Evolutionary conservation across 2,329 filamentous ascomycete species (phyloP), one percentile per base, ranked within the genome.

Genomic region (Hypomyces perniciosus): DNA sequence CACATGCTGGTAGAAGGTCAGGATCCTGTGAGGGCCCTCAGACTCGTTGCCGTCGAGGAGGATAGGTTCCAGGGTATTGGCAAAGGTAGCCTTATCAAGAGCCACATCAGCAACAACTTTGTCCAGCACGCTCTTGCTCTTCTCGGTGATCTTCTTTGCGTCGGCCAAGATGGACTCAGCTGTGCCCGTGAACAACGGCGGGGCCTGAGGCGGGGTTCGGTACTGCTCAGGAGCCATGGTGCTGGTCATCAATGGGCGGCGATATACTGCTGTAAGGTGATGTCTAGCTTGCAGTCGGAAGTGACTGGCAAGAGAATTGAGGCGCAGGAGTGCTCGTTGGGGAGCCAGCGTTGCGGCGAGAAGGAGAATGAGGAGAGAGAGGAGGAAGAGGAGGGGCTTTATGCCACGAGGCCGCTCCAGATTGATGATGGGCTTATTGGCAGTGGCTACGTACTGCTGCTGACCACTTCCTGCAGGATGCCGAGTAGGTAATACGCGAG

Each of bases 1-100:
- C 4, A 92, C 86, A 57, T 88, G 84, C 63, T 90, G 85, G 68
- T 91, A 92, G 70, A 93, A 91, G 57, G 83, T 83, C 48, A 91
- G 71, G 57, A 90, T 90, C 53, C 83, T 77, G 44, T 76, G 70
- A 55, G 77, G 74, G 28, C 87, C 72, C 1, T 75, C 73, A 57
- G 78, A 74, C 39, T 74, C 63, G 66, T 91, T 87, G 70, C 90
- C 86, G 61, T 88, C 86, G 45, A 82, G 74, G 29, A 86, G 82
- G 63, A 93, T 83, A 13, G 90, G 90, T 30, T 75, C 70, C 46
- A 81, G 65, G 45, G 80, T 75, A n/a, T 75, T 73, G 47, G 71
- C 68, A 59, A 81, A 83, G n/a, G 70, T 78, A 27, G 77, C 75
- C 53, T 75, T 71, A 51, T 73, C 71, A 8, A 70, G 64, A 34